Percentiles rank a stretch among this genome's conserved stretches.
phyloP scores from a whole-genome alignment of 768 basidiomycete genomes.

The Sporobolomyces phaffii region DNA sequence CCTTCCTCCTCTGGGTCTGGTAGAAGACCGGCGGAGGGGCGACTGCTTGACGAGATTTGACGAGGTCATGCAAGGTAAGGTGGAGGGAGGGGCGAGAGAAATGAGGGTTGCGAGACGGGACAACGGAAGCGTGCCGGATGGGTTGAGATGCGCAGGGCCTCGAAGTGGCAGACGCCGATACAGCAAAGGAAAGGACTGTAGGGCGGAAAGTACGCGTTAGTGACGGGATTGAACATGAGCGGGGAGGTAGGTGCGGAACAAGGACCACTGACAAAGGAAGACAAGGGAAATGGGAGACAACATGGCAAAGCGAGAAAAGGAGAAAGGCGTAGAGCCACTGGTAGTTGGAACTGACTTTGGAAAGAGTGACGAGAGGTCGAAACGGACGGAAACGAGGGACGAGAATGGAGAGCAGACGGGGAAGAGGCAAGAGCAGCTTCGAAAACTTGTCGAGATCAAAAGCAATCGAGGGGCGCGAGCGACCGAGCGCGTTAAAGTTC shows the following conservation, averaged over 20 bases:
- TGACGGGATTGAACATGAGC: neutral
- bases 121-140: neutral
- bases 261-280: neutral
- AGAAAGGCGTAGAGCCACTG: slow-evolving; percentile 9
- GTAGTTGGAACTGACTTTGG: slow-evolving; percentile 9
- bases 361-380: neutral
- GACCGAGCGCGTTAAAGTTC: neutral
- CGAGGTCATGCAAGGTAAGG: neutral
- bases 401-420: neutral
- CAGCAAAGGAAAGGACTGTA: neutral
- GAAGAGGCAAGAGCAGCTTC: neutral
- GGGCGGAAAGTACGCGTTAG: neutral
- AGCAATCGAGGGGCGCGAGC: neutral
- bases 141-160: neutral
- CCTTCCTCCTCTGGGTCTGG: neutral
- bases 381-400: slow-evolving; percentile 7
- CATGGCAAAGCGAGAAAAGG: neutral
- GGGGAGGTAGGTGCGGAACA: neutral
- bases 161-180: neutral
- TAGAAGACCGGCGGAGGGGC: neutral
- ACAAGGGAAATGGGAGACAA: neutral
- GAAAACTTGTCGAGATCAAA: neutral
- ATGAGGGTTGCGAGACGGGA: neutral
- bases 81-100: neutral
- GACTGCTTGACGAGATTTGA: slow-evolving; percentile 10